Conservation (phyloP, 441 rosid species). For the Populus hybrid region DNA sequence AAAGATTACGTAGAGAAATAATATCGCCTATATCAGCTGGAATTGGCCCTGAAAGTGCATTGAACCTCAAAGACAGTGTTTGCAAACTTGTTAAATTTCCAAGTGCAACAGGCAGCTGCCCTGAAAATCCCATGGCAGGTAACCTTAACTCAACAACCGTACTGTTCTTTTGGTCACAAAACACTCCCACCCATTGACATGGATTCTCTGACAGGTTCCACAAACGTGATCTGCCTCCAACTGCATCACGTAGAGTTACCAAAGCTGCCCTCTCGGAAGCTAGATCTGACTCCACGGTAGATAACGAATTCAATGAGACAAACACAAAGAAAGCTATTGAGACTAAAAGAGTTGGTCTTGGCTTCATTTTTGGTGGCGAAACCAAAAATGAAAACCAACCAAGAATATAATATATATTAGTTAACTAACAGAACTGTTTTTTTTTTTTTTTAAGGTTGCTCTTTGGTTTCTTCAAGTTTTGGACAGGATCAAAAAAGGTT, state of each 20-base stretch:
- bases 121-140: constrained; percentile 76
- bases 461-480: constrained; percentile 1
- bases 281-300: constrained; percentile 49
- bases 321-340: neutral
- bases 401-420: too few relatives aligned
- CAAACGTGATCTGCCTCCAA: constrained; percentile 69
- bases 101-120: constrained; percentile 57
- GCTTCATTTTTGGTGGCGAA: constrained; percentile 15
- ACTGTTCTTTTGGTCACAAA: constrained; percentile 46
- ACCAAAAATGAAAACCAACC: constrained; percentile 12
- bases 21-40: constrained; percentile 60
- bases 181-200: constrained; percentile 80
- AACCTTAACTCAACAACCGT: constrained; percentile 46
- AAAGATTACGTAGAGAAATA: constrained; percentile 55
- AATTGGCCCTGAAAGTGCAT: constrained; percentile 52
- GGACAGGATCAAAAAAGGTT: neutral
- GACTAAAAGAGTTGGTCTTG: neutral
- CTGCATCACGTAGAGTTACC: constrained; percentile 57
- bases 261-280: constrained; percentile 71
- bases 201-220: constrained; percentile 61
- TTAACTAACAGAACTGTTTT: too few relatives aligned
- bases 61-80: constrained; percentile 70
- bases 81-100: constrained; percentile 69
- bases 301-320: constrained; percentile 22
- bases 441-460: neutral